These are phyloP conservation scores for Botrytis galanthina DNA, from an alignment of 2,329 filamentous ascomycete genomes.

Conservation along the genomic window DNA sequence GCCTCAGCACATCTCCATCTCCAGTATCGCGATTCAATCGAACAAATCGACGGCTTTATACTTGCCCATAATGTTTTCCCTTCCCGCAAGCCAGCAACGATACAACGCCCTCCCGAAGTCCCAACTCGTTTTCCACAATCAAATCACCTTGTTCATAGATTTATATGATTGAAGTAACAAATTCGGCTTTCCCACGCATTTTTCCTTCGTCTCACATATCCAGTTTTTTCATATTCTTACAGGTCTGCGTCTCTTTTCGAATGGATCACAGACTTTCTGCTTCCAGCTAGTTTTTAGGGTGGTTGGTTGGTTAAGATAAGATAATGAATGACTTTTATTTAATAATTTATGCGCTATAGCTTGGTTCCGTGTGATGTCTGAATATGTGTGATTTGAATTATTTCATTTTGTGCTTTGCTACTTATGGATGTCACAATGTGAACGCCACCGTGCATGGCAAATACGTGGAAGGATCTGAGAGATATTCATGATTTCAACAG, in stretches of 20 bases:
- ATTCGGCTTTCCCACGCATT: not conserved
- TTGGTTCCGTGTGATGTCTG: not conserved
- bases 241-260: slow-evolving; percentile 10
- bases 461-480: not conserved
- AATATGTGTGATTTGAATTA: not conserved
- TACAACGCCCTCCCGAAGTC: not conserved
- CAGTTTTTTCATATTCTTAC: not conserved
- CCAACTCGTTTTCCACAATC: not conserved
- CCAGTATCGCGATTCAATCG: not conserved
- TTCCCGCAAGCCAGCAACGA: slow-evolving; percentile 5
- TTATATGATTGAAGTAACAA: not conserved
- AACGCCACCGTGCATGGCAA: not conserved
- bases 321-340: slow-evolving; percentile 17
- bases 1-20: not conserved
- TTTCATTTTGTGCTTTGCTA: not conserved
- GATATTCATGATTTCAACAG: not conserved
- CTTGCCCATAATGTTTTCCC: not conserved
- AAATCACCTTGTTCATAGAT: slow-evolving; percentile 3
- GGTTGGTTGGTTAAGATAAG: slow-evolving; percentile 17
- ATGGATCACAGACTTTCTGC: slow-evolving; percentile 6
- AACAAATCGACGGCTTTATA: not conserved
- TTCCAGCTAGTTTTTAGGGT: slow-evolving; percentile 12
- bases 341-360: not conserved
- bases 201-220: slow-evolving; percentile 5
- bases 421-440: not conserved